Evolutionary conservation across 805 yeast genomes (phyloP).

Genomic region (Lachancea lanzarotensis): DNA sequence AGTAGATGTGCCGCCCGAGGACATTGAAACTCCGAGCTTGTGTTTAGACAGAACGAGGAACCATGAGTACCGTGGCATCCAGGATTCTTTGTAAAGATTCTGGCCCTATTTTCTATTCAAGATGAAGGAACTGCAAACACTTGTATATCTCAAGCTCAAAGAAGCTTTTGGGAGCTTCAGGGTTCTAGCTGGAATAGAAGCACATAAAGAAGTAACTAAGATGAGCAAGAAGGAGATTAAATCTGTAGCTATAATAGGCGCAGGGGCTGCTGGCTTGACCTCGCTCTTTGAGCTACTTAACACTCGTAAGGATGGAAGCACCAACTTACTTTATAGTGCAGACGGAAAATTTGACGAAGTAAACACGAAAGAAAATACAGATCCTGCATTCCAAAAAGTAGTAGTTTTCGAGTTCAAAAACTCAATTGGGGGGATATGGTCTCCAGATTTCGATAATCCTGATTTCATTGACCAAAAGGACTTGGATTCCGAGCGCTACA

Average conservation of each 20-base stretch:
- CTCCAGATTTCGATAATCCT: constrained; percentile 16
- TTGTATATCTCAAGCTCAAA: neutral
- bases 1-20: too few species aligned
- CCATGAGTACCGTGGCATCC: neutral
- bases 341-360: constrained; percentile 12
- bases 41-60: too few species aligned
- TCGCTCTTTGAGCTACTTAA: constrained; percentile 31
- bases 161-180: neutral
- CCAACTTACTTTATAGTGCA: constrained; percentile 18
- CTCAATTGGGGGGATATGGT: constrained; percentile 42
- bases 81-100: neutral
- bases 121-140: neutral
- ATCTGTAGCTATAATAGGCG: constrained; percentile 36
- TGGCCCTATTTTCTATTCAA: neutral
- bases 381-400: constrained; percentile 30
- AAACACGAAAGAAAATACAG: constrained; percentile 11
- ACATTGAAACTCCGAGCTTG: too few species aligned
- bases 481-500: constrained; percentile 28
- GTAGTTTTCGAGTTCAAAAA: constrained; percentile 40
- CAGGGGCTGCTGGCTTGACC: constrained; percentile 40
- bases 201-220: too few species aligned
- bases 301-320: constrained; percentile 26
- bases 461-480: constrained; percentile 24
- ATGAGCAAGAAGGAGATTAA: constrained; percentile 2
- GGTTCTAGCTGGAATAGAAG: too few species aligned